phyloP scores from a whole-genome alignment of 768 basidiomycete genomes.

The Suillus weaverae region DNA sequence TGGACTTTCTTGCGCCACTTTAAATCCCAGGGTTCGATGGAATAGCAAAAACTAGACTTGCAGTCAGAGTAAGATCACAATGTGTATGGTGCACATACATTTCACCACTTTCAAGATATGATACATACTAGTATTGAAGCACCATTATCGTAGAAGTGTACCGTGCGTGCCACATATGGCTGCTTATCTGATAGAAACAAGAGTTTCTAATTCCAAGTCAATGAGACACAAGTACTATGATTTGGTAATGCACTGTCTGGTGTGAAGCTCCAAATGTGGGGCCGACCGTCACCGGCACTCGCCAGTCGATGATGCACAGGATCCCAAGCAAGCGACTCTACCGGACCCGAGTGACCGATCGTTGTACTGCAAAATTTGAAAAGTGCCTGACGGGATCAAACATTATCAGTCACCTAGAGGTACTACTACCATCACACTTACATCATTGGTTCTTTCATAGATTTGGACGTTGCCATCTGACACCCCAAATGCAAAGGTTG shows the following conservation, averaged over 20 bases:
- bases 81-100: background rate
- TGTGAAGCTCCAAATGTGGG: background rate
- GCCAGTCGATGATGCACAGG: background rate
- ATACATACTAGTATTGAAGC: conserved; percentile 1
- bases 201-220: background rate
- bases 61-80: background rate
- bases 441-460: background rate
- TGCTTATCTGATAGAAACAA: background rate
- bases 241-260: background rate
- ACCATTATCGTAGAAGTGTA: conserved; percentile 5
- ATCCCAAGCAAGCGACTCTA: background rate
- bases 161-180: background rate
- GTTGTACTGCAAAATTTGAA: background rate
- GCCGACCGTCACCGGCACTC: background rate
- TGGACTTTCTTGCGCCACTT: conserved; percentile 6
- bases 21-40: conserved; percentile 5
- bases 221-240: background rate
- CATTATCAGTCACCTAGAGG: background rate
- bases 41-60: background rate
- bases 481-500: background rate
- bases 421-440: background rate
- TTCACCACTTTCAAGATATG: conserved; percentile 1
- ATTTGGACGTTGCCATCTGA: background rate
- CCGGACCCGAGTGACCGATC: background rate
- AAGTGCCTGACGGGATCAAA: background rate